Evolutionary conservation across 2,329 filamentous ascomycete genomes (phyloP).

Genomic region (Whalleya microplaca): DNA sequence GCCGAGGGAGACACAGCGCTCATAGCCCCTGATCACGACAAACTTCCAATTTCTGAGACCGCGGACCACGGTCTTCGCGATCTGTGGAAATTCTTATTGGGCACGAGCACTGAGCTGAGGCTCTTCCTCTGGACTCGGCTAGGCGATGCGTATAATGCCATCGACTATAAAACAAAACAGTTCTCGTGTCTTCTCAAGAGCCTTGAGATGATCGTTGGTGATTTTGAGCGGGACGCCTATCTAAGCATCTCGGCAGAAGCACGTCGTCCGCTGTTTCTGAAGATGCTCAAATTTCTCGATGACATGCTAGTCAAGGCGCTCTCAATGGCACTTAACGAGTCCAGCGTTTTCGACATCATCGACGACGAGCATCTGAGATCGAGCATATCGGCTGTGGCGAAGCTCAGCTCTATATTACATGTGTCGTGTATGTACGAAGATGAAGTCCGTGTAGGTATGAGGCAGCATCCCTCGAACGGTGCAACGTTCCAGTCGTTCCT

Average conservation of each 20-base stretch:
- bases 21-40: slow-evolving; percentile 25
- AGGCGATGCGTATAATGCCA: slow-evolving; percentile 84
- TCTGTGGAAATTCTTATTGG: slow-evolving; percentile 82
- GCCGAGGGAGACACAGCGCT: slow-evolving; percentile 16
- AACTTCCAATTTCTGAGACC: slow-evolving; percentile 52
- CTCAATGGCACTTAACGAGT: slow-evolving; percentile 69
- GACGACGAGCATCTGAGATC: slow-evolving; percentile 77
- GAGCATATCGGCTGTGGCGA: slow-evolving; percentile 72
- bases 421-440: slow-evolving; percentile 83
- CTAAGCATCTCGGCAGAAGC: slow-evolving; percentile 61
- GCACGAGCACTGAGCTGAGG: slow-evolving; percentile 79
- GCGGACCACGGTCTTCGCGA: slow-evolving; percentile 67
- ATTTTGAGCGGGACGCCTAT: slow-evolving; percentile 66
- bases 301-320: slow-evolving; percentile 74
- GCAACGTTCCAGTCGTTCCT: slow-evolving; percentile 60
- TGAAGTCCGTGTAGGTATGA: slow-evolving; percentile 77
- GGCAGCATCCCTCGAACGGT: slow-evolving; percentile 61
- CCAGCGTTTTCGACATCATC: slow-evolving; percentile 77
- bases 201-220: slow-evolving; percentile 77
- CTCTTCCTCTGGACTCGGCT: slow-evolving; percentile 89
- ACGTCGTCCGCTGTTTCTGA: slow-evolving; percentile 72
- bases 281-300: slow-evolving; percentile 78
- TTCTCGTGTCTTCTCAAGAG: slow-evolving; percentile 85
- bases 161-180: slow-evolving; percentile 85
- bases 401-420: slow-evolving; percentile 76